A percentile compares a stretch with the other conserved stretches of the same genome.
Evolutionary conservation across 306 rosid species (phyloP).

Genomic region (Cucumis cinereus): DNA sequence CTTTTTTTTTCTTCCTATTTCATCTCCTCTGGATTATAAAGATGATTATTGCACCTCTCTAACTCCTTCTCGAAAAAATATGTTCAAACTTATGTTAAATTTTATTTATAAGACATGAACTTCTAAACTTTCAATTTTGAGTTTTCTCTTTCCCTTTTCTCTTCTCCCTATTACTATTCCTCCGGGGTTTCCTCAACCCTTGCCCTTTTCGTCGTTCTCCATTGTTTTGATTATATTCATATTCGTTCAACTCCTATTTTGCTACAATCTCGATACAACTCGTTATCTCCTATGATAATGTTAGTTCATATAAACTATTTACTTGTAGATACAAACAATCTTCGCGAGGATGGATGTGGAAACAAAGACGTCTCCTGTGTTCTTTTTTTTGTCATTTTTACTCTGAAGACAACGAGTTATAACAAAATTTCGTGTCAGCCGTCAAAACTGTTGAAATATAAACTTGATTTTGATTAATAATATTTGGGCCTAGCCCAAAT

Average conservation of each 20-base stretch:
- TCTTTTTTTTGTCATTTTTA: conserved; percentile 65
- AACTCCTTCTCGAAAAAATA: too few species aligned
- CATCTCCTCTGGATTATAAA: too few species aligned
- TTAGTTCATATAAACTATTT: not conserved
- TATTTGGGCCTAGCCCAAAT: too few species aligned
- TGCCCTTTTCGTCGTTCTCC: too few species aligned
- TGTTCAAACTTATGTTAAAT: too few species aligned
- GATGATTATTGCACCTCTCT: too few species aligned
- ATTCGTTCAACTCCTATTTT: not conserved
- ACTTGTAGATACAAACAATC: conserved; percentile 36
- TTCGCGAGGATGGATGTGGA: conserved; percentile 53
- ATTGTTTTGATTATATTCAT: too few species aligned
- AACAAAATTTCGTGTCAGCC: not conserved
- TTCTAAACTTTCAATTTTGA: not conserved
- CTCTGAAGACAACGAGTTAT: conserved; percentile 43
- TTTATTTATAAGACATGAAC: not conserved
- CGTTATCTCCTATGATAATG: too few species aligned
- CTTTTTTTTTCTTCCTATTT: too few species aligned
- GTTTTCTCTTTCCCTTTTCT: not conserved
- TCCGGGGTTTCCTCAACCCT: too few species aligned
- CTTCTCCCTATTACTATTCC: not conserved
- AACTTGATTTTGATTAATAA: too few species aligned
- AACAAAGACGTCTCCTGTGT: conserved; percentile 62
- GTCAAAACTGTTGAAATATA: too few species aligned
- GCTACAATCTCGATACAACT: not conserved